Evolutionary conservation across 352 stramenopile species (phyloP).

Genomic region (Phytophthora cactorum): DNA sequence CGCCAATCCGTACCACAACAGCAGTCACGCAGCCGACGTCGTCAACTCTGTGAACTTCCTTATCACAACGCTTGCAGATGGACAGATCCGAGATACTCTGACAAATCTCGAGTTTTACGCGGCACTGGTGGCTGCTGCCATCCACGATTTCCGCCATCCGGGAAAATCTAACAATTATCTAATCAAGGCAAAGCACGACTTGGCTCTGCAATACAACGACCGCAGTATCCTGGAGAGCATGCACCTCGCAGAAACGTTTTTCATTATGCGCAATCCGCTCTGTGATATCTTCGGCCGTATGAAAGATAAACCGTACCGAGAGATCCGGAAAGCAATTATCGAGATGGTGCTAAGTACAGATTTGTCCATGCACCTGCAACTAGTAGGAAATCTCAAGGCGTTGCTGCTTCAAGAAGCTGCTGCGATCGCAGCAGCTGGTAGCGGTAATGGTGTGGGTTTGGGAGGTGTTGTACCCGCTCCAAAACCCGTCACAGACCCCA

Average conservation of each 20-base stretch:
- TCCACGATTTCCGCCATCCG: constrained; percentile 87
- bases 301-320: constrained; percentile 77
- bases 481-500: constrained; percentile 64
- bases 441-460: constrained; percentile 18
- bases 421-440: constrained; percentile 15
- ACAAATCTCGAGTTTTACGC: constrained; percentile 86
- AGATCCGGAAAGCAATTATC: constrained; percentile 87
- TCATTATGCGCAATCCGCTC: constrained; percentile 70
- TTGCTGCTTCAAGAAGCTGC: constrained; percentile 74
- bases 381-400: constrained; percentile 80
- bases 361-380: constrained; percentile 81
- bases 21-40: constrained; percentile 76
- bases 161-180: constrained; percentile 89
- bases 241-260: constrained; percentile 88
- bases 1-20: constrained; percentile 84
- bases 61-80: constrained; percentile 70
- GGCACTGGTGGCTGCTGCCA: constrained; percentile 76
- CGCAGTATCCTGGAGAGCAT: constrained; percentile 87
- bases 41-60: constrained; percentile 88
- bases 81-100: constrained; percentile 74
- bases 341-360: constrained; percentile 91
- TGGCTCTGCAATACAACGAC: constrained; percentile 88
- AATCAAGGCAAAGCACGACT: constrained; percentile 77
- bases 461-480: constrained; percentile 9
- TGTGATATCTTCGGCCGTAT: constrained; percentile 86